Base-by-base conservation (phyloP, 177 flowering plant species). In the Vitis hybrid region DNA sequence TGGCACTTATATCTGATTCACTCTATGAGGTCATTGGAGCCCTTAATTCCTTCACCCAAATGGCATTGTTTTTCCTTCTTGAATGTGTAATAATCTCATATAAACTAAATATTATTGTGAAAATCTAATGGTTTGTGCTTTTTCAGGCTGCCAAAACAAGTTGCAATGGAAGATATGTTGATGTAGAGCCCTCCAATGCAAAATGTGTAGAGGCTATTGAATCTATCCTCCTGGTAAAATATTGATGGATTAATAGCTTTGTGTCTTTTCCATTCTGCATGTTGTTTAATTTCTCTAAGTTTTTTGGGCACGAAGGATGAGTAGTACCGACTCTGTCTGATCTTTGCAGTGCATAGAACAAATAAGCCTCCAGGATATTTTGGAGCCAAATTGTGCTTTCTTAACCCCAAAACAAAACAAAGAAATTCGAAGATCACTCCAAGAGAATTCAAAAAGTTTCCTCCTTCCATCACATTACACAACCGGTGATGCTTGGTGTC, bases 311-410 rank as follows among this genome's bases (percentile, higher is more conserved):
- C 19, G 19, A 19, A 19, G 19, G 19, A 19, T 19, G 19, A 19
- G 19, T 19, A 19, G 19, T 19, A 19, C 19, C 19, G 19, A 19
- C 19, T 59, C 22, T 11, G 56, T 38, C 12, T 4, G 12, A 22
- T 15, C 7, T 22, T 66, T 71, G n/a, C 60, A 77, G 77, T 62
- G 64, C 54, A 44, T 14, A 62, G 51, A 65, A 11, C 58, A 13
- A 50, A 2, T 75, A 2, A 13, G 38, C n/a, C 11, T 10, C 18
- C 65, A 58, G 3, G 22, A 70, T 13, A 60, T 75, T 52, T 60
- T 70, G 71, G 73, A 66, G 62, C 68, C 67, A 4, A n/a, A 63
- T 0, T 74, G 73, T n/a, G 1, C 64, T 8, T 47, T 49, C 47
- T 8, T 50, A 14, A 17, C 59, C 5, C 73, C 65, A 1, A 66